Percentiles rank a stretch among this genome's conserved stretches.
phyloP scores from a whole-genome alignment of 2,329 filamentous ascomycete species.

The Clonostachys rhizophaga region DNA sequence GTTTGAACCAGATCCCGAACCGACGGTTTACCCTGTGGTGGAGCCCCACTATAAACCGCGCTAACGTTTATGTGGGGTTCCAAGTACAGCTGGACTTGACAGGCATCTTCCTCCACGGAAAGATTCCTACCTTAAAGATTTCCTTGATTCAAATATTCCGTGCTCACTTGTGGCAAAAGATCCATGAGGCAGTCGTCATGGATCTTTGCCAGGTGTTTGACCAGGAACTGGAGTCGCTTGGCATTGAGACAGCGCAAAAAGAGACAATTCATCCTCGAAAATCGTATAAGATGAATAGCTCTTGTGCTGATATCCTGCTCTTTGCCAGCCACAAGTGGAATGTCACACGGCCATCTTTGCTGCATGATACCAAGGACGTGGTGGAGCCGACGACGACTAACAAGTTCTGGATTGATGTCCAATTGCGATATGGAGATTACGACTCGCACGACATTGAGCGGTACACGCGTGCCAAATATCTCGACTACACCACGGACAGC shows the following conservation, averaged over 20 bases:
- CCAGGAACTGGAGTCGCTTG: constrained; percentile 90
- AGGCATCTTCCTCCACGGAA: constrained; percentile 97
- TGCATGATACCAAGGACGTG: constrained; percentile 94
- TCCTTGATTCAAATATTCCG: constrained; percentile 99
- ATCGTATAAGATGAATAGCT: constrained; percentile 99
- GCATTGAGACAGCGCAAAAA: constrained; percentile 97
- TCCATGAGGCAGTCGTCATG: constrained; percentile 98
- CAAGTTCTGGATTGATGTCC: constrained; percentile 99
- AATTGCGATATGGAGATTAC: constrained; percentile 95
- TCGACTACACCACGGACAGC: constrained; percentile 97
- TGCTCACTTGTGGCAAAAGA: constrained; percentile 99
- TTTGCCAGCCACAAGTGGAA: constrained; percentile 99
- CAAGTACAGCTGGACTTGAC: constrained; percentile 97
- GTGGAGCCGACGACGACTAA: constrained; percentile 94
- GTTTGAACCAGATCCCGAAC: constrained; percentile 97
- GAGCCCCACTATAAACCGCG: constrained; percentile 89
- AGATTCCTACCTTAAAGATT: constrained; percentile 97
- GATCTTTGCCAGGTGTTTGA: constrained; percentile 98
- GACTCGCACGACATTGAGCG: constrained; percentile 98
- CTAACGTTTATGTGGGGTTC: constrained; percentile 99
- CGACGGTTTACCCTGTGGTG: constrained; percentile 98
- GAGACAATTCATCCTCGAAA: constrained; percentile 99
- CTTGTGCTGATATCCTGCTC: constrained; percentile 92
- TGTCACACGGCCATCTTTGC: constrained; percentile 84
- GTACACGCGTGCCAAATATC: constrained; percentile 95